These are phyloP conservation scores for Apiotrichum gracile DNA, from an alignment of 1,284 basidiomycete species.

Conservation along the genomic window DNA sequence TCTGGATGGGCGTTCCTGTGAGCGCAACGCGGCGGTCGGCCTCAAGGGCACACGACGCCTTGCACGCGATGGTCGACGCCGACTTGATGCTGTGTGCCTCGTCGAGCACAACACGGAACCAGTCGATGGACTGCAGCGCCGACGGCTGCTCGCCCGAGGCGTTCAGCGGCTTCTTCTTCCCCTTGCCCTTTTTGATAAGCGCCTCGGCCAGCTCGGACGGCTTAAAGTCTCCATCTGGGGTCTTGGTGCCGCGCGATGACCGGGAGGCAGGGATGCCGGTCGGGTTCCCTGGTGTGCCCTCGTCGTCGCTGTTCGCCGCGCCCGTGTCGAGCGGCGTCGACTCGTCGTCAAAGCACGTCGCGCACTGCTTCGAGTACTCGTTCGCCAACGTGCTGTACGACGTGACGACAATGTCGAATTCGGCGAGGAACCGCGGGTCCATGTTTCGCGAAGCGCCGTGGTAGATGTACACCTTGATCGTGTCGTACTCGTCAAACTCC, in stretches of 20 bases:
- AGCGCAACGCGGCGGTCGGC: conserved; percentile 89
- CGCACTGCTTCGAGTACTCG: conserved; percentile 85
- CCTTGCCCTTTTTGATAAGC: conserved; percentile 51
- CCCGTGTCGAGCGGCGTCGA: conserved; percentile 33
- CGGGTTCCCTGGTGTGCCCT: conserved; percentile 10
- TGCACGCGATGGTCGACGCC: conserved; percentile 83
- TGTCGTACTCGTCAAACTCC: conserved; percentile 27
- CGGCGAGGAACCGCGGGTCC: conserved; percentile 75
- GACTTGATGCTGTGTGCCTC: conserved; percentile 99
- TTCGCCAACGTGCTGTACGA: conserved; percentile 93
- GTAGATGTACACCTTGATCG: conserved; percentile 82
- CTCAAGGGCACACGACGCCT: conserved; percentile 88
- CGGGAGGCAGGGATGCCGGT: background rate
- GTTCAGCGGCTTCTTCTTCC: conserved; percentile 44
- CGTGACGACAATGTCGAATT: conserved; percentile 96
- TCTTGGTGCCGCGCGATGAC: conserved; percentile 2
- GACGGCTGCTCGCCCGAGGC: conserved; percentile 60
- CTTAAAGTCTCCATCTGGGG: conserved; percentile 62
- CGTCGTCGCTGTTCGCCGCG: conserved; percentile 38
- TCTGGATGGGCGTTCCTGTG: conserved; percentile 97
- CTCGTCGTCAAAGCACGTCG: conserved; percentile 51
- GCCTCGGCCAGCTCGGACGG: conserved; percentile 46
- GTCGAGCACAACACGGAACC: conserved; percentile 96
- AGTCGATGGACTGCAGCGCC: conserved; percentile 90
- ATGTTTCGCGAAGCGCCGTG: conserved; percentile 85